These are phyloP conservation scores for Pharnaceum exiguum DNA, from an alignment of 148 eudicot genomes.

Conservation along the genomic window DNA sequence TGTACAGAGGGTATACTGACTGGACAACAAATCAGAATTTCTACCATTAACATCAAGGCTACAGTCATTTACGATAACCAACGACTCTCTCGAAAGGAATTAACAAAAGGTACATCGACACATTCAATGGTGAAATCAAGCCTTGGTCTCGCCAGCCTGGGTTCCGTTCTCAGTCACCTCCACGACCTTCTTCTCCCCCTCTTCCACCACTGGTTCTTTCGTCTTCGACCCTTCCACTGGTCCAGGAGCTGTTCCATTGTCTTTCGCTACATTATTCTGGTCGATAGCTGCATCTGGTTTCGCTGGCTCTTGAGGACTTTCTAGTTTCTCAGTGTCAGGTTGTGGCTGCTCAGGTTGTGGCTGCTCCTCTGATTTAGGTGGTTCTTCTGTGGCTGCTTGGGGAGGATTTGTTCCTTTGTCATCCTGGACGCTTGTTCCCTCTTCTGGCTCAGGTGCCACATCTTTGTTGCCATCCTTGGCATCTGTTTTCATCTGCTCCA, in stretches of 20 bases:
- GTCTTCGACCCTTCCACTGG: slow-evolving; percentile 20
- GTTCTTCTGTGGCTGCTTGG: slow-evolving; percentile 8
- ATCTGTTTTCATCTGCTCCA: slow-evolving; percentile 7
- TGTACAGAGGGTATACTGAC: slow-evolving; percentile 25
- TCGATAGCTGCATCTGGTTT: slow-evolving; percentile 21
- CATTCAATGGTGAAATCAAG: slow-evolving; percentile 15
- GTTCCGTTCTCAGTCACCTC: slow-evolving; percentile 37
- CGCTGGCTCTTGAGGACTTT: slow-evolving; percentile 18
- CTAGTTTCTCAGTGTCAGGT: slow-evolving; percentile 21
- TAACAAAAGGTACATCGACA: neutral
- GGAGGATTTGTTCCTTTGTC: slow-evolving; percentile 13
- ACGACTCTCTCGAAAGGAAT: slow-evolving; percentile 7
- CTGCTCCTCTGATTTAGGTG: slow-evolving; percentile 20
- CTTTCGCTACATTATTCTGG: slow-evolving; percentile 20
- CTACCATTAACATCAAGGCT: slow-evolving; percentile 29
- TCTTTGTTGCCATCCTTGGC: slow-evolving; percentile 20
- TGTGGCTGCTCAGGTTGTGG: slow-evolving; percentile 15
- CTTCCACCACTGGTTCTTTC: slow-evolving; percentile 18
- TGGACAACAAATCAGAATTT: slow-evolving; percentile 24
- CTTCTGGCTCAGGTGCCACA: slow-evolving; percentile 20
- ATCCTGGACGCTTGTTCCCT: slow-evolving; percentile 9
- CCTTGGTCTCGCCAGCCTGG: slow-evolving; percentile 30
- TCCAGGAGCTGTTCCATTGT: slow-evolving; percentile 14
- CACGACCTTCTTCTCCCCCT: slow-evolving; percentile 18
- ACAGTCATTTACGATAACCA: slow-evolving; percentile 17